Conservation (phyloP, 2,329 filamentous ascomycete genomes). For the Metarhizium robertsii region DNA sequence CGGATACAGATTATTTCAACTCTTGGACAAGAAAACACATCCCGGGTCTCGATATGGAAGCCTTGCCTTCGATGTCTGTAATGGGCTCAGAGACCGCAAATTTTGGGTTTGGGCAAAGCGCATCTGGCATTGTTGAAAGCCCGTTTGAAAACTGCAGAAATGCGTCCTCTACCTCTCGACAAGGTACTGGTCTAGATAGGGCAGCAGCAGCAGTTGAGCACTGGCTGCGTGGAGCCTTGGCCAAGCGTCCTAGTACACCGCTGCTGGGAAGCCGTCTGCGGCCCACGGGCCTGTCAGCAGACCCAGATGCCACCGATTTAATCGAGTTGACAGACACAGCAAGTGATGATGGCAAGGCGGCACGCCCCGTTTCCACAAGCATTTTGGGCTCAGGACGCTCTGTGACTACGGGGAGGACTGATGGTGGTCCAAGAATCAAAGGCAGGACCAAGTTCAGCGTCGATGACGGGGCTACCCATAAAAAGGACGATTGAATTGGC, state of each 20-base stretch:
- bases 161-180: slow-evolving; percentile 29
- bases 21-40: slow-evolving; percentile 76
- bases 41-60: slow-evolving; percentile 65
- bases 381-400: slow-evolving; percentile 23
- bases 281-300: slow-evolving; percentile 12
- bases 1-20: slow-evolving; percentile 76
- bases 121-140: slow-evolving; percentile 39
- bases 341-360: slow-evolving; percentile 40
- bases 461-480: slow-evolving; percentile 9
- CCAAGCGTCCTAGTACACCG: slow-evolving; percentile 48
- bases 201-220: slow-evolving; percentile 81
- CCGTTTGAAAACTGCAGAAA: slow-evolving; percentile 39
- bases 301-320: slow-evolving; percentile 45
- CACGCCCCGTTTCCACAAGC: slow-evolving; percentile 10
- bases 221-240: slow-evolving; percentile 78
- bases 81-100: slow-evolving; percentile 51
- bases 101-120: slow-evolving; percentile 39
- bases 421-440: slow-evolving; percentile 27
- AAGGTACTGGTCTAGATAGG: slow-evolving; percentile 59
- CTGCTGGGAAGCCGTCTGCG: slow-evolving; percentile 30
- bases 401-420: slow-evolving; percentile 24
- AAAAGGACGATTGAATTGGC: slow-evolving; percentile 30
- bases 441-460: slow-evolving; percentile 23
- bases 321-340: slow-evolving; percentile 62
- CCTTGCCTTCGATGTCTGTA: slow-evolving; percentile 56